phyloP scores from a whole-genome alignment of 169 alveolate species.

The Plasmodium chabaudi region DNA sequence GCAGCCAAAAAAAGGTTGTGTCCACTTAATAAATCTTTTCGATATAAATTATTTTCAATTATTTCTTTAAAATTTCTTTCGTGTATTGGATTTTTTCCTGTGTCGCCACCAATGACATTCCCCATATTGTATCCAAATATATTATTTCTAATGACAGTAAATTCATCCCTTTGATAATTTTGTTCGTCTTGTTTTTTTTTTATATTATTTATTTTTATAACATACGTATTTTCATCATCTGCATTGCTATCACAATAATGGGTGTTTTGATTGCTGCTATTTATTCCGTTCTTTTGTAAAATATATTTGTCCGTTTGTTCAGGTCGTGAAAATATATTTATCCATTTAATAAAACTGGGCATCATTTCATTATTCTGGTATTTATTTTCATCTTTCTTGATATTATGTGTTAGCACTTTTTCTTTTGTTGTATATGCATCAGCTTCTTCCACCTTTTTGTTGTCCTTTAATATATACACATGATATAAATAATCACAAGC shows the following conservation, averaged over 20 bases:
- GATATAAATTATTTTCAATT: slow-evolving; percentile 13
- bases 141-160: slow-evolving; percentile 7
- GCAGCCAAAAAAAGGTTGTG: slow-evolving; percentile 76
- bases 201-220: slow-evolving; percentile 57
- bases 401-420: too few relatives aligned
- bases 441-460: background rate
- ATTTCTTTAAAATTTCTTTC: slow-evolving; percentile 38
- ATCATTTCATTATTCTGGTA: background rate
- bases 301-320: background rate
- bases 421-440: too few relatives aligned
- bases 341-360: background rate
- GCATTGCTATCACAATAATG: background rate
- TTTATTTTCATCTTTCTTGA: background rate
- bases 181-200: slow-evolving; percentile 6
- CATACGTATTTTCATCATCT: slow-evolving; percentile 13
- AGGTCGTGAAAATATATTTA: slow-evolving; percentile 20
- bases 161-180: slow-evolving; percentile 3
- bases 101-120: background rate
- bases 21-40: slow-evolving; percentile 29
- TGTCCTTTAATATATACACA: slow-evolving; percentile 30
- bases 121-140: background rate
- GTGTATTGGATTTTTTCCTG: background rate
- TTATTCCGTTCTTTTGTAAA: background rate
- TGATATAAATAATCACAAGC: slow-evolving; percentile 66
- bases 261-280: background rate